phyloP scores from a whole-genome alignment of 1,284 basidiomycete species.

The Sporisorium iseilematis-ciliati region DNA sequence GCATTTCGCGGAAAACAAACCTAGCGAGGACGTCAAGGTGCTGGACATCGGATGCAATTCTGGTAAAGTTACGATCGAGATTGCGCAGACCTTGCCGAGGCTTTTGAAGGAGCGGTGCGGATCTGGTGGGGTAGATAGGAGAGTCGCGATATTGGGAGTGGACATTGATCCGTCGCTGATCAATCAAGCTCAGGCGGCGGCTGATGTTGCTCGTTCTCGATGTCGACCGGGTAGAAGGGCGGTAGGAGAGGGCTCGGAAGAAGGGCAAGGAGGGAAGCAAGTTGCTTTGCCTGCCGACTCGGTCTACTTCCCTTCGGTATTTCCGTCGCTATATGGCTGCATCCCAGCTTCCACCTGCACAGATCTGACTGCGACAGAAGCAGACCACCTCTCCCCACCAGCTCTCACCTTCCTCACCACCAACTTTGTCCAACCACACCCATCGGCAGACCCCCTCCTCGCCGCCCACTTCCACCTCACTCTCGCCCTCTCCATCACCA shows the following conservation, averaged over 20 bases:
- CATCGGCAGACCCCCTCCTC: not conserved
- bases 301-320: conserved; percentile 31
- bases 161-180: conserved; percentile 42
- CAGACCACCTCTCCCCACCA: not conserved
- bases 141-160: conserved; percentile 21
- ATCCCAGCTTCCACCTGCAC: not conserved
- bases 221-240: conserved; percentile 9
- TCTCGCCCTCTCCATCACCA: conserved; percentile 45
- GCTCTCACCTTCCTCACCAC: conserved; percentile 19
- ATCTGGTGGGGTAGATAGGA: no score
- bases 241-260: not conserved
- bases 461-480: conserved; percentile 19
- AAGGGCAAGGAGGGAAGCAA: not conserved
- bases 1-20: not conserved
- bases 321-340: conserved; percentile 29
- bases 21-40: not conserved
- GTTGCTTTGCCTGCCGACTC: conserved; percentile 15
- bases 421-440: conserved; percentile 24
- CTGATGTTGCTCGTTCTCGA: conserved; percentile 19
- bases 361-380: no score
- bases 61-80: conserved; percentile 38
- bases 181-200: conserved; percentile 28
- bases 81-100: conserved; percentile 24
- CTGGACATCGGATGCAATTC: conserved; percentile 50
- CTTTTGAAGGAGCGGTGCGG: not conserved